Evolutionary conservation across 2,329 filamentous ascomycete genomes (phyloP).

Genomic region (Pestalotiopsis sp.): DNA sequence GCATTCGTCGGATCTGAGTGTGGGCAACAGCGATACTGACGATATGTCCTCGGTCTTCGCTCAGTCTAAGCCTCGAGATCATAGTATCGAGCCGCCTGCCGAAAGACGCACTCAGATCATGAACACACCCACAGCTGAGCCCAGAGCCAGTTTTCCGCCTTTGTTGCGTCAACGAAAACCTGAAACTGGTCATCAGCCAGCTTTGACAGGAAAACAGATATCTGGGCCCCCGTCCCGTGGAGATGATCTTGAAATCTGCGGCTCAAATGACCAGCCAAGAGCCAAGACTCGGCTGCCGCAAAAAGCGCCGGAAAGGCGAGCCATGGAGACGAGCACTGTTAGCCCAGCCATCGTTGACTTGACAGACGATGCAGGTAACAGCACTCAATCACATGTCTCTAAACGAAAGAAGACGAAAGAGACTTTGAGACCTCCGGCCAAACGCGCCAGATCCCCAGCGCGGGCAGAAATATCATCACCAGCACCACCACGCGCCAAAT

Average conservation of each 20-base stretch:
- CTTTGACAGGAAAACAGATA: not conserved
- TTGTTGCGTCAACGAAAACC: slow-evolving; percentile 1
- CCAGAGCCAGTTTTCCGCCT: slow-evolving; percentile 4
- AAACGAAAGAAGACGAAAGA: no score
- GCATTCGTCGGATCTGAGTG: slow-evolving; percentile 16
- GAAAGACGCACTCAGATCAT: not conserved
- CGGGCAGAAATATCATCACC: not conserved
- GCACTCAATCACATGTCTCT: no score
- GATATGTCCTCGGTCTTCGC: not conserved
- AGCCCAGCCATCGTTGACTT: no score
- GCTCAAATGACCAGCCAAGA: no score
- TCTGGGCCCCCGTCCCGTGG: not conserved
- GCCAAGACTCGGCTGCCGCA: no score
- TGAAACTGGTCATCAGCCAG: not conserved
- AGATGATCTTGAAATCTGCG: no score
- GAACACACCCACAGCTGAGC: not conserved
- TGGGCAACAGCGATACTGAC: slow-evolving; percentile 15
- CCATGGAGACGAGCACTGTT: no score
- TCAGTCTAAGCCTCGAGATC: not conserved
- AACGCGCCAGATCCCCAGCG: no score
- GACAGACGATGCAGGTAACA: no score
- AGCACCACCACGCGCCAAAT: not conserved
- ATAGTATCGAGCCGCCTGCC: not conserved
- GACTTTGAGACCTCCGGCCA: no score
- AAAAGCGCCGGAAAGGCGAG: no score